Evolutionary conservation across 805 yeast species (phyloP), one percentile per base, ranked within the genome.

Genomic region (Candida nonsorbophila): DNA sequence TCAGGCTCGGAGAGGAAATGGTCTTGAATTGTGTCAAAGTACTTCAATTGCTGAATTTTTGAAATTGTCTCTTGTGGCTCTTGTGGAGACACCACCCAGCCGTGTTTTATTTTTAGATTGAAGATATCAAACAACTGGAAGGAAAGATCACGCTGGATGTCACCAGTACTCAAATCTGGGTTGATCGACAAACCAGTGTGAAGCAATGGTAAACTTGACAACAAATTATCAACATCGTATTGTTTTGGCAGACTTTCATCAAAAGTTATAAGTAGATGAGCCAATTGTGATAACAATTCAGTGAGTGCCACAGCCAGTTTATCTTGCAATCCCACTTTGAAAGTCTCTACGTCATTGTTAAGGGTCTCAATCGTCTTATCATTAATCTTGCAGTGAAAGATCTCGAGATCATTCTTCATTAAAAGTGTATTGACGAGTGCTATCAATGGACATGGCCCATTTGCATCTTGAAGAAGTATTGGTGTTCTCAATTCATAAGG

Each of bases 361-460:
- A 30, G 22, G 4, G 27, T 39, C 5, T 29, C 13, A 14, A 22
- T 23, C 11, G 29, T 27, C n/a, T 16, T 12, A 14, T 28, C 37
- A 10, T 27, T 20, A n/a, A 34, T 20, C 38, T 22, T 25, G 36
- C 30, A 20, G 15, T 27, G 23, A 15, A 33, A 26, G 10, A 15
- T 19, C 18, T 27, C 40, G 7, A 55, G 32, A 33, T 69, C 76
- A 27, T 51, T 43, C 3, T 75, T 58, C 12, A 87, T 52, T 5
- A 85, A 49, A 10, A 88, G 50, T 0, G 85, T 72, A 49, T 88
- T 88, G 27, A 76, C 68, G 22, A 88, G 56, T 0, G 95, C 88
- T 9, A 88, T 69, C 21, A 88, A 53, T 2, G 95, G 94, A 49
- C 95, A 87, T 0, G 96, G 95, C 0, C 96, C 96, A 46, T 86